Evolutionary conservation across 2,329 filamentous ascomycete species (phyloP).

Genomic region (Thielaviopsis musarum): DNA sequence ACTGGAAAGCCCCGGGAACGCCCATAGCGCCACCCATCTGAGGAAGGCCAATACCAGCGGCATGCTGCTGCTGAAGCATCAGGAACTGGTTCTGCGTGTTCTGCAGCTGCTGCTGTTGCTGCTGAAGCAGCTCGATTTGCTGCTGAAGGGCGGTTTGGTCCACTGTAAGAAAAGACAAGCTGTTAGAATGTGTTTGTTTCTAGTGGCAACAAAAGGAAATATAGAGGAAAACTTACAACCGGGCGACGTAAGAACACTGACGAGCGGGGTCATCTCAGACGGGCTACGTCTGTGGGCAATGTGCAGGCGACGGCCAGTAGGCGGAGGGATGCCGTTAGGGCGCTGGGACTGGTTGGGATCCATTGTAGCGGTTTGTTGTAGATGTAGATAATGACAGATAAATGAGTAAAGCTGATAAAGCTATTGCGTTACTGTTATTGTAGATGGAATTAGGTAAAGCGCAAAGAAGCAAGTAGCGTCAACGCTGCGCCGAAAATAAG

Average conservation of each 20-base stretch:
- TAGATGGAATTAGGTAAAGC: background rate
- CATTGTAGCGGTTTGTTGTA: constrained; percentile 33
- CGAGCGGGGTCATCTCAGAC: constrained; percentile 89
- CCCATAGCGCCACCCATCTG: constrained; percentile 58
- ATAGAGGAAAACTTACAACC: constrained; percentile 36
- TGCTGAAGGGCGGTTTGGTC: constrained; percentile 96
- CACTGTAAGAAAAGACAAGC: constrained; percentile 37
- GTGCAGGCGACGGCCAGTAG: constrained; percentile 77
- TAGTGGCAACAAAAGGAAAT: constrained; percentile 1
- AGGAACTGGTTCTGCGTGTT: constrained; percentile 94
- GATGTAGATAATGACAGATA: background rate
- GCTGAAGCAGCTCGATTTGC: constrained; percentile 92
- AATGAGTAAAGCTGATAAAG: background rate
- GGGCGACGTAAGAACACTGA: constrained; percentile 69
- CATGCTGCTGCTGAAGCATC: constrained; percentile 90
- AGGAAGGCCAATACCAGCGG: constrained; percentile 59
- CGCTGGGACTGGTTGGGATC: constrained; percentile 27
- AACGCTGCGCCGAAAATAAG: background rate
- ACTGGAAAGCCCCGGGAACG: constrained; percentile 75
- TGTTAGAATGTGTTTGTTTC: background rate
- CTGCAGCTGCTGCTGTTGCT: constrained; percentile 95
- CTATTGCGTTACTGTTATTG: background rate
- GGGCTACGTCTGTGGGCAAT: constrained; percentile 95
- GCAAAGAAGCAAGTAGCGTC: constrained; percentile 3
- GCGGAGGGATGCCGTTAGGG: constrained; percentile 47